Percentiles rank a stretch among this genome's conserved stretches.
These are phyloP conservation scores for Dryadomyces quercivorus DNA, from an alignment of 2,329 filamentous ascomycete species.

Conservation along the genomic window DNA sequence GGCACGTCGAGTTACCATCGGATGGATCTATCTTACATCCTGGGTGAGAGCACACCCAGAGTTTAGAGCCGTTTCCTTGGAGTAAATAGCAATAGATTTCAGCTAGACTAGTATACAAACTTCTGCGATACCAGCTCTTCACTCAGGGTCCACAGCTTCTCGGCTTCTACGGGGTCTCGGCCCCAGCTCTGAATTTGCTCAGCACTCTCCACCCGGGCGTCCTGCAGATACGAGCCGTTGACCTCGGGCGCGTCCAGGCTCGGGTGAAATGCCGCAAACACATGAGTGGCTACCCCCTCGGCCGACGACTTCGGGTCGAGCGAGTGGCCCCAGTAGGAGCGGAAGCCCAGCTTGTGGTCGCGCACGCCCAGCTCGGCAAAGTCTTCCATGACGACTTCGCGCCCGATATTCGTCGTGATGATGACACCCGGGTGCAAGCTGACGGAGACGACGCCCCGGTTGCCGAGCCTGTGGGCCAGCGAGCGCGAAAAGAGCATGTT, in stretches of 20 bases:
- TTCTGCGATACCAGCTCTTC: constrained; percentile 30
- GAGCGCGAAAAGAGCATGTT: constrained; percentile 17
- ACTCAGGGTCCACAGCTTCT: constrained; percentile 32
- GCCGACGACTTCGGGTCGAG: not conserved
- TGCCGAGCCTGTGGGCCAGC: not conserved
- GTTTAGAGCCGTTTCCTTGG: no score
- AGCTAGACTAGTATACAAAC: constrained; percentile 16
- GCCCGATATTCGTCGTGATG: constrained; percentile 4
- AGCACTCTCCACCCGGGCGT: constrained; percentile 12
- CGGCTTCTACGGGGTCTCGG: constrained; percentile 18
- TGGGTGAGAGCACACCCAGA: no score
- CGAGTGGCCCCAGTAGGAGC: not conserved
- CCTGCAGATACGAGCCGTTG: constrained; percentile 14
- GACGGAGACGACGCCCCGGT: constrained; percentile 1
- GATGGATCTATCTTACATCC: no score
- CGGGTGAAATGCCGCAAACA: constrained; percentile 13
- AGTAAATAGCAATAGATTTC: no score
- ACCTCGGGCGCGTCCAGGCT: constrained; percentile 7
- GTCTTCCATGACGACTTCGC: not conserved
- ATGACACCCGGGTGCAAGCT: constrained; percentile 10
- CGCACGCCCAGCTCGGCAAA: not conserved
- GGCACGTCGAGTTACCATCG: no score
- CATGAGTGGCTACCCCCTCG: constrained; percentile 11
- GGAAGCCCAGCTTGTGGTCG: not conserved
- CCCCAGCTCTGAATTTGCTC: constrained; percentile 14